These are phyloP conservation scores for Forsythia suspensa DNA, from an alignment of 257 asterid species.

Conservation along the genomic window DNA sequence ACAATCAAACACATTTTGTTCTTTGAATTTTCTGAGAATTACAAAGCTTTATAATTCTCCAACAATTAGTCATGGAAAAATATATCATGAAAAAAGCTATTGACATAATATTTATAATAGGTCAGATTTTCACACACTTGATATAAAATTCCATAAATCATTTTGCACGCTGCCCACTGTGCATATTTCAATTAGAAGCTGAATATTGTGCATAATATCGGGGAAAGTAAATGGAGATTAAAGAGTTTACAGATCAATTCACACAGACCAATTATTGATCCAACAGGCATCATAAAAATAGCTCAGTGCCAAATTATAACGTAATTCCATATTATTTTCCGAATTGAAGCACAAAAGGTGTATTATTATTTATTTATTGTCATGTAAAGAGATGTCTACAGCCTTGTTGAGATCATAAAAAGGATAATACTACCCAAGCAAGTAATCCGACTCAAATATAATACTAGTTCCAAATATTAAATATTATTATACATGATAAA, in stretches of 20 bases:
- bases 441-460: not conserved
- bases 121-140: not conserved
- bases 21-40: not conserved
- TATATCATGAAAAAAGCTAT: not conserved
- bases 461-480: not conserved
- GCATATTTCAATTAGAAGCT: not conserved
- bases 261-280: not conserved
- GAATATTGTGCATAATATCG: not conserved
- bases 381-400: not conserved
- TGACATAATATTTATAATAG: not conserved
- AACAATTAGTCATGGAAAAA: not conserved
- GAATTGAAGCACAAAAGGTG: not conserved
- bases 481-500: not conserved
- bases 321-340: not conserved
- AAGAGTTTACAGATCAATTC: not conserved
- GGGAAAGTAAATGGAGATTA: not conserved
- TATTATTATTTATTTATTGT: not conserved
- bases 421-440: not conserved
- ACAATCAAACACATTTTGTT: not conserved
- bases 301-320: not conserved
- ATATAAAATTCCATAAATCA: not conserved
- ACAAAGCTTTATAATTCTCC: conserved; percentile 14
- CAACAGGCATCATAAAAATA: not conserved
- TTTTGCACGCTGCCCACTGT: not conserved
- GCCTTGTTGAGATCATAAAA: not conserved